A percentile compares a stretch with the other conserved stretches of the same genome.
Evolutionary conservation across 805 yeast genomes (phyloP).

Genomic region (Kluyveromyces wickerhamii): DNA sequence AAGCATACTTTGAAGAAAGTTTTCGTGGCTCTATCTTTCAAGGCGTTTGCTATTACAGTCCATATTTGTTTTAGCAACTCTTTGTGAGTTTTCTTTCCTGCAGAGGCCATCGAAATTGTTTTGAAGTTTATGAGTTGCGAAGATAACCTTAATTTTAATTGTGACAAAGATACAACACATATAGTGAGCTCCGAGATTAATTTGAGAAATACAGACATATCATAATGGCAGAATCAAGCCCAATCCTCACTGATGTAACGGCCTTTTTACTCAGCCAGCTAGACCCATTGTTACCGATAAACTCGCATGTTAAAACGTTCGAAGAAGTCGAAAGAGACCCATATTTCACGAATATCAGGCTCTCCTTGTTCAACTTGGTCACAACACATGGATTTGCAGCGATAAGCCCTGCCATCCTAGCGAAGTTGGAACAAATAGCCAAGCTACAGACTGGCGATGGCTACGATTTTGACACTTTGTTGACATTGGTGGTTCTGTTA

Average conservation of each 20-base stretch:
- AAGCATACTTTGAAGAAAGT: too few relatives aligned
- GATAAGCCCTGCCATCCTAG: slow-evolving; percentile 1
- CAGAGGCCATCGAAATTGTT: too few relatives aligned
- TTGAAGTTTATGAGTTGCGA: too few relatives aligned
- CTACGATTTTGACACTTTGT: slow-evolving; percentile 1
- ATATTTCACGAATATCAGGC: slow-evolving; percentile 9
- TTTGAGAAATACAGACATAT: too few relatives aligned
- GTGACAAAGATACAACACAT: too few relatives aligned
- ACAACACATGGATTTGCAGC: slow-evolving; percentile 9
- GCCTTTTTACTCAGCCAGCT: slow-evolving; percentile 1
- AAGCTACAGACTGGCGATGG: too few relatives aligned
- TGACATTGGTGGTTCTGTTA: slow-evolving; percentile 30
- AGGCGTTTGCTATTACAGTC: too few relatives aligned
- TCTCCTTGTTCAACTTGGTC: slow-evolving; percentile 11
- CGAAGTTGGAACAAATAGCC: slow-evolving; percentile 1
- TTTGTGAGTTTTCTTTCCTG: too few relatives aligned
- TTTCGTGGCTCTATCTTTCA: too few relatives aligned
- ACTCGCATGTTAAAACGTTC: slow-evolving; percentile 9
- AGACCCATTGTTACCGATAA: slow-evolving; percentile 10
- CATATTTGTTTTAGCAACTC: too few relatives aligned
- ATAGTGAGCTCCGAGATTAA: too few relatives aligned
- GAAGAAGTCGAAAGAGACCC: slow-evolving; percentile 16
- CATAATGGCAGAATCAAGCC: background rate
- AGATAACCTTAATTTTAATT: too few relatives aligned
- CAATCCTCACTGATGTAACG: background rate